phyloP scores from a whole-genome alignment of 441 rosid genomes.

The Manihot esculenta region DNA sequence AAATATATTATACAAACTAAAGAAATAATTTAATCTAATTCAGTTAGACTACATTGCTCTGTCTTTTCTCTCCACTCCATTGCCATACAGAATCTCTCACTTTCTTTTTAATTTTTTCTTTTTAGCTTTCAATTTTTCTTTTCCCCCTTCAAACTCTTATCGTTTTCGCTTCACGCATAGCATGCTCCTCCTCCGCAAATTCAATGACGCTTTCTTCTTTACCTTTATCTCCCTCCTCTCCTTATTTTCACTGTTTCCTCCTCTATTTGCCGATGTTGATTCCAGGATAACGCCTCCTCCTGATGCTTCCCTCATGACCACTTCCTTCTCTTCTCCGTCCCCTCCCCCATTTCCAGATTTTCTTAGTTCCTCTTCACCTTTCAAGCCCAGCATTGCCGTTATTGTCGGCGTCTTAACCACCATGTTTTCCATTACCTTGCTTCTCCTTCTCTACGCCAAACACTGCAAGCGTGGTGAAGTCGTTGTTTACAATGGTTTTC shows the following conservation, averaged over 20 bases:
- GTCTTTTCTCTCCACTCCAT: not conserved
- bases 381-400: conserved; percentile 65
- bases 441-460: conserved; percentile 74
- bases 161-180: not conserved
- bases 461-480: conserved; percentile 51
- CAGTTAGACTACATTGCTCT: conserved; percentile 4
- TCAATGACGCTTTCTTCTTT: not conserved
- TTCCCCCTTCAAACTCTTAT: not conserved
- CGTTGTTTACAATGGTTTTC: not conserved
- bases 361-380: conserved; percentile 28
- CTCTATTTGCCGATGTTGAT: conserved; percentile 15
- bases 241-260: not conserved
- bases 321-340: conserved; percentile 6
- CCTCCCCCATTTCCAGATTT: not conserved
- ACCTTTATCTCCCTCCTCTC: conserved; percentile 1
- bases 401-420: conserved; percentile 61
- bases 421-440: conserved; percentile 66
- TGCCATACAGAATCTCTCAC: not conserved
- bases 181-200: not conserved
- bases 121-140: not conserved
- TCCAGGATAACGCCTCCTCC: conserved; percentile 14
- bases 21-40: not conserved
- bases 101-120: not conserved
- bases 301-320: not conserved
- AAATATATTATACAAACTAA: not conserved